Evolutionary conservation across 352 stramenopile species (phyloP).

Genomic region (Lagenidium giganteum): DNA sequence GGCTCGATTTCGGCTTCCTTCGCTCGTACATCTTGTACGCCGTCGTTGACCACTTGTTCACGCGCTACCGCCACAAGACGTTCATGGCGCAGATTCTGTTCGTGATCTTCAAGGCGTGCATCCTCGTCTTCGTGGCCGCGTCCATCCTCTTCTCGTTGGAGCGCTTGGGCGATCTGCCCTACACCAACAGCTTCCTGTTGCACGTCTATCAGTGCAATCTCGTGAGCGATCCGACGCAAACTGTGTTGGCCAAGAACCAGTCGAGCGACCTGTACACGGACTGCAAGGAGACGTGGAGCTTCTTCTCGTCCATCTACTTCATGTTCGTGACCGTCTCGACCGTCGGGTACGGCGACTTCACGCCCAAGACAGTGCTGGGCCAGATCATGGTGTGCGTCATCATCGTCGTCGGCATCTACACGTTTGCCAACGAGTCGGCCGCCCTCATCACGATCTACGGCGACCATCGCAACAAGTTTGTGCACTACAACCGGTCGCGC

Average conservation of each 20-base stretch:
- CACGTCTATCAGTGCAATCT: conserved; percentile 84
- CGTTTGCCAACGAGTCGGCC: conserved; percentile 78
- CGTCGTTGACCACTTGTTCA: conserved; percentile 70
- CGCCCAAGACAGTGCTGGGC: conserved; percentile 75
- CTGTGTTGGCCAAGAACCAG: too few relatives aligned
- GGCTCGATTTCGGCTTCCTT: conserved; percentile 85
- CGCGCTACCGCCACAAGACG: conserved; percentile 69
- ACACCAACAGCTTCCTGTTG: conserved; percentile 77
- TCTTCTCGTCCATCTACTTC: conserved; percentile 87
- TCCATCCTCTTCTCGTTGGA: conserved; percentile 83
- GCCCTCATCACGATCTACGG: conserved; percentile 75
- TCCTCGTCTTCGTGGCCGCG: conserved; percentile 79
- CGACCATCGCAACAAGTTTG: conserved; percentile 45
- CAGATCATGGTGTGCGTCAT: conserved; percentile 76
- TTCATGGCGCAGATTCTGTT: conserved; percentile 76
- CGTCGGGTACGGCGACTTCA: conserved; percentile 85
- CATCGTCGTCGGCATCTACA: conserved; percentile 86
- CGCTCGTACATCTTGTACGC: conserved; percentile 83
- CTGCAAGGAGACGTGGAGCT: conserved; percentile 79
- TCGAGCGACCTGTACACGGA: conserved; percentile 37
- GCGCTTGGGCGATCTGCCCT: conserved; percentile 73
- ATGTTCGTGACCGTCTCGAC: conserved; percentile 88
- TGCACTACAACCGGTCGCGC: conserved; percentile 58
- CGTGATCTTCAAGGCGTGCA: conserved; percentile 70
- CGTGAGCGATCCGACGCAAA: conserved; percentile 42